phyloP scores from a whole-genome alignment of 345 rosid species.

The Gynandropsis gynandra region DNA sequence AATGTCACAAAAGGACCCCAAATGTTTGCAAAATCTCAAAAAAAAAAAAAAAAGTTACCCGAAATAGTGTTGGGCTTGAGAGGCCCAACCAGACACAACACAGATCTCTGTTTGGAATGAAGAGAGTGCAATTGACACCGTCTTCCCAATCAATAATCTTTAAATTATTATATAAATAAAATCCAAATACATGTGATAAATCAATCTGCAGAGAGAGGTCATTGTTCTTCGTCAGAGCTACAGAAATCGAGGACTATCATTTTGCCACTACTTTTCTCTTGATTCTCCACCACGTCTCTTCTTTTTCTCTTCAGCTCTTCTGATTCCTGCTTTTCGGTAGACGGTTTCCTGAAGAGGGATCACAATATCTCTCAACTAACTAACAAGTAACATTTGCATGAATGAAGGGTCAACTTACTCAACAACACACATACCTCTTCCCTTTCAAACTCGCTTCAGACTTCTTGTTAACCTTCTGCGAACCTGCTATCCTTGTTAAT shows the following conservation, averaged over 20 bases:
- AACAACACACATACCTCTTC: constrained; percentile 41
- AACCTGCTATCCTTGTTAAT: constrained; percentile 36
- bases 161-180: no score
- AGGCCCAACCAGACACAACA: no score
- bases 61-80: no score
- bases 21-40: no score
- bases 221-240: constrained; percentile 65
- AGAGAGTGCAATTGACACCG: no score
- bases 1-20: no score
- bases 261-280: constrained; percentile 33
- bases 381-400: constrained; percentile 7
- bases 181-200: no score
- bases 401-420: constrained; percentile 6
- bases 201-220: no score
- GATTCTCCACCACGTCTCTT: constrained; percentile 22
- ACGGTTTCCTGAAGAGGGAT: constrained; percentile 44
- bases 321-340: constrained; percentile 28
- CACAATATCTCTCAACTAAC: constrained; percentile 14
- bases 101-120: no score
- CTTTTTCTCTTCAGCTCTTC: constrained; percentile 42
- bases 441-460: constrained; percentile 20
- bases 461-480: constrained; percentile 32
- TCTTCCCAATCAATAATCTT: no score
- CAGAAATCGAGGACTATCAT: constrained; percentile 59
- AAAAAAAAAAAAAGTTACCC: no score